These are phyloP conservation scores for Arachis monticola DNA, from an alignment of 331 rosid species.

Conservation along the genomic window DNA sequence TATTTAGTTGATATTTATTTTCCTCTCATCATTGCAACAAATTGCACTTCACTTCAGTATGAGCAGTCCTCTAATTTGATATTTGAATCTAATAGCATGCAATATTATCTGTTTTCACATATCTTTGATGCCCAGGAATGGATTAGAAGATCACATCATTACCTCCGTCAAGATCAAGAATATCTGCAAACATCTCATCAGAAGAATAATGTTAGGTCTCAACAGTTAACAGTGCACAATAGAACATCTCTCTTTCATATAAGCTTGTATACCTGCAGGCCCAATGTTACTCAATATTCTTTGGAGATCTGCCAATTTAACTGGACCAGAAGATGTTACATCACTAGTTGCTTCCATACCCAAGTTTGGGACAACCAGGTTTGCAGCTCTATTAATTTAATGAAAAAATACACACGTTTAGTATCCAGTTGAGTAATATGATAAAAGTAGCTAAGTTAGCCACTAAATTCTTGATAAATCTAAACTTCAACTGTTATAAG, in stretches of 20 bases:
- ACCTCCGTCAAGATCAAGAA: slow-evolving; percentile 88
- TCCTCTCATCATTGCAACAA: not conserved
- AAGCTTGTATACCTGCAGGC: slow-evolving; percentile 62
- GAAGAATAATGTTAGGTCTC: slow-evolving; percentile 45
- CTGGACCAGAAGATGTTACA: slow-evolving; percentile 73
- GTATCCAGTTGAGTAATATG: not conserved
- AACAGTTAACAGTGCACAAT: slow-evolving; percentile 25
- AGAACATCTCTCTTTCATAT: slow-evolving; percentile 15
- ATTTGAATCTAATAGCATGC: slow-evolving; percentile 31
- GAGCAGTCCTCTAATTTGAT: slow-evolving; percentile 18
- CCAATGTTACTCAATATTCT: slow-evolving; percentile 82
- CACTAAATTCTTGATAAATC: slow-evolving; percentile 29
- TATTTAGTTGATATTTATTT: not conserved
- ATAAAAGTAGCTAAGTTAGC: not conserved
- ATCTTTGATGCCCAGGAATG: slow-evolving; percentile 24
- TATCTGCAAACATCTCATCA: slow-evolving; percentile 57
- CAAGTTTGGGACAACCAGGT: slow-evolving; percentile 59
- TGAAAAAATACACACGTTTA: slow-evolving; percentile 21
- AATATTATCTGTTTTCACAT: slow-evolving; percentile 11
- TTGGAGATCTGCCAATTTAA: slow-evolving; percentile 86
- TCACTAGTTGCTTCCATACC: slow-evolving; percentile 64
- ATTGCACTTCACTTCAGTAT: not conserved
- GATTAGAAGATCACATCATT: slow-evolving; percentile 35
- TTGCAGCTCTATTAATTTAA: slow-evolving; percentile 56
- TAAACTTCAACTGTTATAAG: slow-evolving; percentile 6